Conservation (phyloP, 2,329 filamentous ascomycete genomes). For the Colletotrichum eremochloae region DNA sequence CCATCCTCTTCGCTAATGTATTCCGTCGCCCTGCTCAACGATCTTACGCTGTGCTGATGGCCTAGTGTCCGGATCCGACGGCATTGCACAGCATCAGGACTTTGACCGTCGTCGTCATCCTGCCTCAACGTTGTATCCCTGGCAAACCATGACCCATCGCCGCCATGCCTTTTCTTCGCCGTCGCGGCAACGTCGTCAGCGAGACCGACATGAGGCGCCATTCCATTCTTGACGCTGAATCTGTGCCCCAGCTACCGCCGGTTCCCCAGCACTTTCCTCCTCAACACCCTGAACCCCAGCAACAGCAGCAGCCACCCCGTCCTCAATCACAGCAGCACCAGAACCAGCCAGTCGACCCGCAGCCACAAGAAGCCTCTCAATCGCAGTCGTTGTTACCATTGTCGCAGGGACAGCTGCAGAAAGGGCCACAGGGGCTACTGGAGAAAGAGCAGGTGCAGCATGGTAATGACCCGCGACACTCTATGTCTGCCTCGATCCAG, state of each 20-base stretch:
- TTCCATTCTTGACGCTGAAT: constrained; percentile 54
- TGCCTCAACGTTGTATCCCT: constrained; percentile 33
- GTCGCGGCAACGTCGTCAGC: constrained; percentile 71
- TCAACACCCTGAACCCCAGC: constrained; percentile 24
- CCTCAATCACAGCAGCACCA: constrained; percentile 28
- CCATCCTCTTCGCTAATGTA: constrained; percentile 17
- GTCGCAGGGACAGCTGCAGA: background rate
- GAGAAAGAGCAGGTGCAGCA: constrained; percentile 1
- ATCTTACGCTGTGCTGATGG: constrained; percentile 33
- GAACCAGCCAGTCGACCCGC: constrained; percentile 18
- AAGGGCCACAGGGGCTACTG: background rate
- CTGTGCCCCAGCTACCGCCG: constrained; percentile 47
- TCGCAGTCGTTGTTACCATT: constrained; percentile 3
- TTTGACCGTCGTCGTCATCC: constrained; percentile 31
- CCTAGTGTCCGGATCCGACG: constrained; percentile 36
- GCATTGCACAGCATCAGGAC: constrained; percentile 23
- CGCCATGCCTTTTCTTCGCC: constrained; percentile 72
- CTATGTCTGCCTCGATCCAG: constrained; percentile 23
- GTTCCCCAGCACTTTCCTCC: constrained; percentile 42
- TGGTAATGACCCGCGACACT: constrained; percentile 9
- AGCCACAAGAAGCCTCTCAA: constrained; percentile 3
- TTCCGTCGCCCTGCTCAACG: constrained; percentile 8
- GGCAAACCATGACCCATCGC: constrained; percentile 54
- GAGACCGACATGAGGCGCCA: constrained; percentile 71
- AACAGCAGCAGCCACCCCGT: constrained; percentile 21